A percentile compares a stretch with the other conserved stretches of the same genome.
Conservation (phyloP, 2,329 filamentous ascomycete species). For the Chrysoporthe puriensis region DNA sequence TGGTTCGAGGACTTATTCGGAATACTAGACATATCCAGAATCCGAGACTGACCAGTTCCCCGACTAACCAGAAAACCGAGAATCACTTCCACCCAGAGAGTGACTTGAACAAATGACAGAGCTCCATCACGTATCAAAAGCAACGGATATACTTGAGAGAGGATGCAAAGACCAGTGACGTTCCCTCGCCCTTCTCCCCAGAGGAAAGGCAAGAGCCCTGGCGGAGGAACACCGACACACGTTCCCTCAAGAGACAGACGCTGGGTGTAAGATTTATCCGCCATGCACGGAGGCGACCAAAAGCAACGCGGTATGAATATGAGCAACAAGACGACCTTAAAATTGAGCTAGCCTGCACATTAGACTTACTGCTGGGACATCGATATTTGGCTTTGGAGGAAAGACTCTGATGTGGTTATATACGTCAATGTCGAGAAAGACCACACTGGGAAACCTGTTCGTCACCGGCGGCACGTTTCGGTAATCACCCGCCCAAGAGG, state of each 20-base stretch:
- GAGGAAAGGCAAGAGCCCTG: not conserved
- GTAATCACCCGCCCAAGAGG: slow-evolving; percentile 30
- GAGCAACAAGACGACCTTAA: not conserved
- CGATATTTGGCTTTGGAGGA: slow-evolving; percentile 43
- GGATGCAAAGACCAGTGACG: not conserved
- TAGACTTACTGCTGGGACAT: slow-evolving; percentile 43
- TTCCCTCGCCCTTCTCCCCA: too few species aligned
- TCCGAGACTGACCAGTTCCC: not conserved
- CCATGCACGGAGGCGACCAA: not conserved
- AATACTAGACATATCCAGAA: not conserved
- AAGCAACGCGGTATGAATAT: not conserved
- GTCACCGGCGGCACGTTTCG: not conserved
- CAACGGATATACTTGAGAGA: not conserved
- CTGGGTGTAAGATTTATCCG: not conserved
- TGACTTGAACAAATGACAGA: not conserved
- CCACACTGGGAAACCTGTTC: slow-evolving; percentile 45
- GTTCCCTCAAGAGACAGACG: too few species aligned
- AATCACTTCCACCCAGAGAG: not conserved
- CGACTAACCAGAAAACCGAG: not conserved
- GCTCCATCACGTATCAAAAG: not conserved
- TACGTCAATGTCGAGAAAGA: slow-evolving; percentile 47
- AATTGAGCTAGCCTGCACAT: not conserved
- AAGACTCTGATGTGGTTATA: slow-evolving; percentile 43
- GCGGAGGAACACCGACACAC: not conserved
- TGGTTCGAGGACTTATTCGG: not conserved